These are phyloP conservation scores for Rhodotorula toruloides DNA, from an alignment of 768 basidiomycete species.

Conservation along the genomic window DNA sequence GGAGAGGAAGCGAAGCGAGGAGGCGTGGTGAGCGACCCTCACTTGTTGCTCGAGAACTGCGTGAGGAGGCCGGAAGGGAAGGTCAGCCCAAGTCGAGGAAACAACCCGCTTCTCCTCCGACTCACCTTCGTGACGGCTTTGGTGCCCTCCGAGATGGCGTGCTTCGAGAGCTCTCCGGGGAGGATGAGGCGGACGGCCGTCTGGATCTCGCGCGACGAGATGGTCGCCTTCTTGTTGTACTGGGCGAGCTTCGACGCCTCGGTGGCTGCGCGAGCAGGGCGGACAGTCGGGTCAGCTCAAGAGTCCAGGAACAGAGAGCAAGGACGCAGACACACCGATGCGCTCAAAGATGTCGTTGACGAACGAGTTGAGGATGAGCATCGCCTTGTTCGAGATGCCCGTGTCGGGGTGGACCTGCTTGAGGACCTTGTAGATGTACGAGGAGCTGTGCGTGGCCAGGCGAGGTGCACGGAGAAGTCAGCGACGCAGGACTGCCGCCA, in stretches of 20 bases:
- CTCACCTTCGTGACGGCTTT: conserved; percentile 57
- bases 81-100: not conserved
- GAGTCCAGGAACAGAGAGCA: no score
- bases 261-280: conserved; percentile 51
- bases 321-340: conserved; percentile 46
- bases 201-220: conserved; percentile 97
- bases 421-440: conserved; percentile 45
- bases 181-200: conserved; percentile 95
- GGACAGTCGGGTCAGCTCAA: no score
- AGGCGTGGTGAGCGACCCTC: no score
- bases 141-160: conserved; percentile 89
- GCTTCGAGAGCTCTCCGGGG: conserved; percentile 84
- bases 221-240: conserved; percentile 98
- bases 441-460: conserved; percentile 18
- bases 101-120: no score
- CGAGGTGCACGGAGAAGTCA: not conserved
- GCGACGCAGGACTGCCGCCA: not conserved
- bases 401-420: conserved; percentile 90
- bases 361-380: conserved; percentile 44
- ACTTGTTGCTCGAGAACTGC: conserved; percentile 7
- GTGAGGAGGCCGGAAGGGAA: no score
- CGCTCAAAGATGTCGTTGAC: conserved; percentile 50
- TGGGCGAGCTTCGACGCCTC: conserved; percentile 70
- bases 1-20: not conserved
- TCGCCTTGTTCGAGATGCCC: conserved; percentile 83